Base-by-base conservation (phyloP, 1,139 yeast genomes). In the Geotrichum macrosporum region DNA sequence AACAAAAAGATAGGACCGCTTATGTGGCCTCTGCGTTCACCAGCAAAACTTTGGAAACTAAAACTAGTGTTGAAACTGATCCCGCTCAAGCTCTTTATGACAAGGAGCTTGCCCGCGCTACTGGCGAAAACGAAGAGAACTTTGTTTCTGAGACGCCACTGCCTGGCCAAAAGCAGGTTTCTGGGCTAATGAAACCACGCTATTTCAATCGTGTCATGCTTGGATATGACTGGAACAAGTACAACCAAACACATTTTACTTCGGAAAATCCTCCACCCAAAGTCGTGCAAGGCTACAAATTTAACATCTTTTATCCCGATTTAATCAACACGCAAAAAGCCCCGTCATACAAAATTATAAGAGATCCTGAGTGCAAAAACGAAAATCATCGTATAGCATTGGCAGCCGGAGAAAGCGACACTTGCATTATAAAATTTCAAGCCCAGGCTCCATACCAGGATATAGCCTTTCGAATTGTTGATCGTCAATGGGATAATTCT, bases 201-300 rank as follows among this genome's bases (percentile, higher is more conserved):
- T 67, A 58, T 44, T 57, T 51, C 48, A 65, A 62, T 41, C 55
- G 66, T 16, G 69, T 64, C 5, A 53, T 62, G 34, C 53, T 61
- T 44, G 71, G 70, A 2, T 65, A 60, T 45, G 68, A 66, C 29
- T 67, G 71, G 71, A 67, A 62, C 49, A 50, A 58, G 27, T 67
- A 68, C 53, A 67, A 68, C 44, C 63, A 62, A 46, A 55, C 64
- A 1, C 71, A 67, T 45, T 67, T 63, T 51, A 56, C 55, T 32
- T 48, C 56, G 10, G 65, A 67, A 13, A 59, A 65, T 42, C 69
- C 68, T 12, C 71, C 72, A 4, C 71, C 72, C 1, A 67, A 66
- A 38, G 54, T 58, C 2, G 67, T 67, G n/a, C 66, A 62, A 48
- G 72, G 72, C 4, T 68, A 68, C 53, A 57, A 57, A 39, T 68